phyloP scores from a whole-genome alignment of 352 stramenopile species.

The Pythium sukuiense region DNA sequence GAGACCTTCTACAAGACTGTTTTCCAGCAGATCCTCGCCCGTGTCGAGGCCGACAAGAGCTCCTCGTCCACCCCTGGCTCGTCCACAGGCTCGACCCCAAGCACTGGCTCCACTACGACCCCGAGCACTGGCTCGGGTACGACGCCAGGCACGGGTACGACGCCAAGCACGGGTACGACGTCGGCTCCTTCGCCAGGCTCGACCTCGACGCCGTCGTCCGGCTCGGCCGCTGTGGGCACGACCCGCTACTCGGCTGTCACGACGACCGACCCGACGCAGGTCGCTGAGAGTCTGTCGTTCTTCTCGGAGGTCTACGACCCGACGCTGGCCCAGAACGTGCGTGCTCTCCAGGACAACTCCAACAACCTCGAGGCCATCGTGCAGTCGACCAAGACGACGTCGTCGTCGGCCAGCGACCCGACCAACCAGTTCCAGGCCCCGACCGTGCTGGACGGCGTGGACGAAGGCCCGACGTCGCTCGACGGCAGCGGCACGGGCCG shows the following conservation, averaged over 20 bases:
- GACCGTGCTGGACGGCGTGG: constrained; percentile 40
- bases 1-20: constrained; percentile 62
- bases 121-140: not conserved
- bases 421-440: constrained; percentile 76
- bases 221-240: not conserved
- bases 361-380: constrained; percentile 58
- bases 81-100: not conserved
- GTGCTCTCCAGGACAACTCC: constrained; percentile 51
- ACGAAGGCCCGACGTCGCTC: constrained; percentile 32
- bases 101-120: not conserved
- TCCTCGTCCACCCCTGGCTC: constrained; percentile 14
- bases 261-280: constrained; percentile 22
- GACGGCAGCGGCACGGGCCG: constrained; percentile 27
- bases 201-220: too few relatives aligned
- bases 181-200: not conserved
- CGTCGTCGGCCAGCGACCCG: constrained; percentile 75
- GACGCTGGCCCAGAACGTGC: constrained; percentile 43
- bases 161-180: not conserved
- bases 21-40: constrained; percentile 53
- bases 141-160: not conserved
- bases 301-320: constrained; percentile 57
- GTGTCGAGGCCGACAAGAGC: constrained; percentile 13
- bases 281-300: constrained; percentile 40
- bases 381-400: constrained; percentile 74
- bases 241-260: constrained; percentile 19